Evolutionary conservation across 176 grass and related monocot genomes (phyloP).

Genomic region (Bonia amplexicaulis): DNA sequence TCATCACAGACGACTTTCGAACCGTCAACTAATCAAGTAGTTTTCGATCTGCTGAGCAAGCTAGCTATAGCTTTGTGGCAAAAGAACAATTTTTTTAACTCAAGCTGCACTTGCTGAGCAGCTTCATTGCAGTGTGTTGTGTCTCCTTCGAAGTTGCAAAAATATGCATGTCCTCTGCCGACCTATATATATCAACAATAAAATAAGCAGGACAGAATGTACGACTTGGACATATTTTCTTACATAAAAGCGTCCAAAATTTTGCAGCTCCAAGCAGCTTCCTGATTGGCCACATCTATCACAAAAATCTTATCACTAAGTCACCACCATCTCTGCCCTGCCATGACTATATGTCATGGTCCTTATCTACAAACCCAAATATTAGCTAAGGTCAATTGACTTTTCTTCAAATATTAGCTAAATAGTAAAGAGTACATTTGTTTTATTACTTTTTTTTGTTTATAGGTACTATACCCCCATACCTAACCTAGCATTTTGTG

Average conservation of each 20-base stretch:
- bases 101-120: constrained; percentile 10
- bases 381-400: constrained; percentile 30
- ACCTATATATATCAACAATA: not conserved
- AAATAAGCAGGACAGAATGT: constrained; percentile 6
- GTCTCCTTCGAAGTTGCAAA: constrained; percentile 27
- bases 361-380: constrained; percentile 23
- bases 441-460: constrained; percentile 3
- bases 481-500: constrained; percentile 21
- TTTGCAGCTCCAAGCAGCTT: constrained; percentile 38
- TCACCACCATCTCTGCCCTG: constrained; percentile 38
- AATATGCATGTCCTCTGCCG: not conserved
- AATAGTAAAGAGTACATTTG: constrained; percentile 5
- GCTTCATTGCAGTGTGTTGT: constrained; percentile 23
- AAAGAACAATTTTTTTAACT: not conserved
- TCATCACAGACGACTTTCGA: no score
- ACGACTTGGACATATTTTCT: constrained; percentile 22
- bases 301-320: not conserved
- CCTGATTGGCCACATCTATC: constrained; percentile 28
- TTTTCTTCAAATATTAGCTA: constrained; percentile 2
- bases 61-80: not conserved
- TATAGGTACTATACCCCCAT: constrained; percentile 22
- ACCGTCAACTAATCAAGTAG: no score
- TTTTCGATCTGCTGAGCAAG: not conserved
- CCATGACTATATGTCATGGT: constrained; percentile 33
- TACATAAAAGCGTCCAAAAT: constrained; percentile 14